These are phyloP conservation scores for Pichia scutulata DNA, from an alignment of 805 yeast species.

Conservation along the genomic window DNA sequence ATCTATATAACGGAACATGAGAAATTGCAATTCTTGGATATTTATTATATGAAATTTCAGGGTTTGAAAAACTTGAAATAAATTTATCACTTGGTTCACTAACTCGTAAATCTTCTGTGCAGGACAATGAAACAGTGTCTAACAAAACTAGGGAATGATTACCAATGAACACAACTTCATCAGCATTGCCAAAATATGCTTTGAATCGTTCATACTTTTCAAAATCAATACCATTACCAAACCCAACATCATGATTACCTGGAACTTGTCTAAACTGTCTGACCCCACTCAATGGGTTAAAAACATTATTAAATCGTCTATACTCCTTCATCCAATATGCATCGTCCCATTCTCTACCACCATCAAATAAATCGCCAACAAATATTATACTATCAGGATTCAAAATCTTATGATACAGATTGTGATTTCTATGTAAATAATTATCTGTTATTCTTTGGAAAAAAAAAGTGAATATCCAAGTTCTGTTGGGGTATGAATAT, in stretches of 20 bases:
- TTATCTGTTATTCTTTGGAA: slow-evolving; percentile 63
- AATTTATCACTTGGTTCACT: slow-evolving; percentile 44
- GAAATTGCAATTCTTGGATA: slow-evolving; percentile 63
- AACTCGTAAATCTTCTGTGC: slow-evolving; percentile 39
- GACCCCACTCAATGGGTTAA: slow-evolving; percentile 28
- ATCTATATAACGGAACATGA: slow-evolving; percentile 84
- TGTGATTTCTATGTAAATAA: slow-evolving; percentile 62
- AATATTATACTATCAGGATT: slow-evolving; percentile 73
- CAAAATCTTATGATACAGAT: slow-evolving; percentile 53
- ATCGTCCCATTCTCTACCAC: slow-evolving; percentile 79
- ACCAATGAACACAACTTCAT: slow-evolving; percentile 43
- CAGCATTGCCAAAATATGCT: slow-evolving; percentile 66
- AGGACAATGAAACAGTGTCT: slow-evolving; percentile 79
- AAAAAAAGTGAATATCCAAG: slow-evolving; percentile 36
- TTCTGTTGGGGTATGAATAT: slow-evolving; percentile 74
- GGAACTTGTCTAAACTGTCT: slow-evolving; percentile 48
- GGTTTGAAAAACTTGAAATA: slow-evolving; percentile 31
- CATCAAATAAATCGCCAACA: slow-evolving; percentile 90
- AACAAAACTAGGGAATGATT: slow-evolving; percentile 71
- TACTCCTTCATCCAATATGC: slow-evolving; percentile 61
- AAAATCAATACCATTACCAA: slow-evolving; percentile 62
- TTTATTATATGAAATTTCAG: slow-evolving; percentile 17
- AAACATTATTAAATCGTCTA: slow-evolving; percentile 57
- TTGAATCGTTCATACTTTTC: slow-evolving; percentile 56
- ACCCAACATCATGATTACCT: slow-evolving; percentile 97